Evolutionary conservation across 2,329 filamentous ascomycete genomes (phyloP), one percentile per base, ranked within the genome.

Genomic region (Leptographium galeiforme): DNA sequence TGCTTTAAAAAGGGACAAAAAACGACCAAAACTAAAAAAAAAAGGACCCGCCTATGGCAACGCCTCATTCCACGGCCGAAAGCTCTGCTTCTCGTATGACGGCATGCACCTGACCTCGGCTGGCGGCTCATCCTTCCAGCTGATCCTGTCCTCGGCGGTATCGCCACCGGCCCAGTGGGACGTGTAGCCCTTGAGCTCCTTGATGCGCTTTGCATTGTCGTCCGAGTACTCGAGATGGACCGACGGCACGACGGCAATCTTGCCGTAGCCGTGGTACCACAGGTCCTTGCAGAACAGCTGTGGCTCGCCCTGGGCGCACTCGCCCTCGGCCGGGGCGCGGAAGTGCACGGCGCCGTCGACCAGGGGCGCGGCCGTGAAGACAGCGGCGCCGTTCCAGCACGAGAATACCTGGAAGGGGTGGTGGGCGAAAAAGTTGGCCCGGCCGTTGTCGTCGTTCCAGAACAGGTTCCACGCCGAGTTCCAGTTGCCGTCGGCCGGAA

Each of bases 351-450:
- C 19, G 4, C n/a, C 40, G 2, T 54, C 57, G 8, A 78, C 54
- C 10, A 81, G 61, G 0, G 76, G 74, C 43, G 64, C 63, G 0
- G 76, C 77, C 0, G 64, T 65, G 51, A 81, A 72, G 0, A 69
- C 71, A 0, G 69, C 68, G 0, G 72, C 75, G 2, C 79, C 79
- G 55, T 81, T 81, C 78, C 79, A 82, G 62, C 79, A 82, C 1
- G 77, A 55, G 36, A 58, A 58, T 63, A 81, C 78, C 61, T 81
- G 79, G 55, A 81, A 75, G 1, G 79, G 77, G n/a, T 64, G 62
- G 30, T 66, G 62, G 0, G 56, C 56, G 0, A 56, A 47, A 52
- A 70, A 71, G 3, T 70, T 63, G 2, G 55, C 47, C 8, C 58
- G 63, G 2, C 71, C 63, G 0, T 60, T 62, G 0, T 62, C 60